A percentile compares a stretch with the other conserved stretches of the same genome.
phyloP scores from a whole-genome alignment of 1,284 basidiomycete genomes.

The Chondrostereum purpureum region DNA sequence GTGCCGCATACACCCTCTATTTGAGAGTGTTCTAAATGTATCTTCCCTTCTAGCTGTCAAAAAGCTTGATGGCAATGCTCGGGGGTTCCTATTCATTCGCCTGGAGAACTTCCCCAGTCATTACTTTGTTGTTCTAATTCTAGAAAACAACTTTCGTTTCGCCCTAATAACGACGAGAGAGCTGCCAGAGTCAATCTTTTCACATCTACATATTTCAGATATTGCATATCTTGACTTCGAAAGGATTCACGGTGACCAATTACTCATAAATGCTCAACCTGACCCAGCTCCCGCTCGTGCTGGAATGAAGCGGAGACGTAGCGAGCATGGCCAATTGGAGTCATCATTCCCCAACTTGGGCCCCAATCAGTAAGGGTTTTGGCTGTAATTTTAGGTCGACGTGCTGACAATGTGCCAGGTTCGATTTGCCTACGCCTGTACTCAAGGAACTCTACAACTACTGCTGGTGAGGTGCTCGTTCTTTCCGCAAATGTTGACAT shows the following conservation, averaged over 20 bases:
- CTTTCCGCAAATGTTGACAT: background rate
- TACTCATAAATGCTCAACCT: constrained; percentile 18
- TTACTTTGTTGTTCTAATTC: constrained; percentile 73
- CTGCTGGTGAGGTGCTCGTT: constrained; percentile 54
- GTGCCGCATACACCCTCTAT: constrained; percentile 9
- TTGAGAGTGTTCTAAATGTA: background rate
- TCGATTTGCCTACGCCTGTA: constrained; percentile 61
- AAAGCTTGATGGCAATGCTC: constrained; percentile 55
- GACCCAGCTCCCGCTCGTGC: constrained; percentile 18
- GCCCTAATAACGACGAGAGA: constrained; percentile 63
- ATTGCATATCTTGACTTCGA: constrained; percentile 72
- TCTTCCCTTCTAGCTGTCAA: constrained; percentile 39
- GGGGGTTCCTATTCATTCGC: constrained; percentile 60
- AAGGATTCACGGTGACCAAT: constrained; percentile 44
- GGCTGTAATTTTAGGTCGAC: background rate
- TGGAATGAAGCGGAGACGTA: constrained; percentile 32
- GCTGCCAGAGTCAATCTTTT: constrained; percentile 44
- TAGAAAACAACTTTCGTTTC: constrained; percentile 68
- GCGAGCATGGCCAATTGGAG: constrained; percentile 8
- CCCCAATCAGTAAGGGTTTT: too few relatives aligned
- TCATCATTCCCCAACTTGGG: too few relatives aligned
- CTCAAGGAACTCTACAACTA: constrained; percentile 73
- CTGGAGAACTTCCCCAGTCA: constrained; percentile 63
- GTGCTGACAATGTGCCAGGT: constrained; percentile 32
- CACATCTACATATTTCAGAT: constrained; percentile 60